Base-by-base conservation (phyloP, 2,329 filamentous ascomycete genomes). In the Nannizziopsis barbatae region DNA sequence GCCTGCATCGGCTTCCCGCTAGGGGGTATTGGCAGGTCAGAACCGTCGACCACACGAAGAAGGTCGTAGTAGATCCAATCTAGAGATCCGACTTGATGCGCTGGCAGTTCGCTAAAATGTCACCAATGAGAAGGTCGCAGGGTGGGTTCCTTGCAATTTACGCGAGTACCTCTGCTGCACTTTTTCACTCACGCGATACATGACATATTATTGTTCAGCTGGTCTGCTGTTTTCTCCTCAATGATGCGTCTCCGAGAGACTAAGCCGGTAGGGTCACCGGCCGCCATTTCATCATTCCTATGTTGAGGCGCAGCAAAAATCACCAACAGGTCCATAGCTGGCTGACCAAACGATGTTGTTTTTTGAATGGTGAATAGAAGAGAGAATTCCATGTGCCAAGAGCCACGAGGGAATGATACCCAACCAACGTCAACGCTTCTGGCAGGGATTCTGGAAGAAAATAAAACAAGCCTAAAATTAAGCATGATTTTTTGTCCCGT, bases 391-490 rank as follows among this genome's bases (percentile, higher is more conserved):
- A 27, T 27, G 22, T 27, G 22, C 35, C 35, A n/a, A n/a, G 15
- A 17, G 15, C 12, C 35, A n/a, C 35, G 35, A 37, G 12, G 35
- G 35, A 17, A 17, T 17, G 35, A 33, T n/a, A 15, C 31, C 31
- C 14, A 44, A 30, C 20, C 43, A 30, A 36, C 37, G 12, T 12
- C 17, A 49, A 49, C 5, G 22, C 36, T 37, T 7, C 3, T 6
- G 4, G 27, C 17, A 44, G 31, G 31, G 42, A 44, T 44, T 2
- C 15, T 36, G 31, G 9, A 36, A 18, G 30, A 43, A 12, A 39
- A 48, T 42, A 55, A 56, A 47, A 47, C 45, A 47, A 47, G 45
- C 20, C 45, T 47, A 47, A 47, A 47, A 42, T 47, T 42, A 47
- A 47, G 45, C 45, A 47, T 47, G 45, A 47, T 47, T 47, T 31